phyloP scores from a whole-genome alignment of 202 grass and related monocot species.

The Zoysia matrella region DNA sequence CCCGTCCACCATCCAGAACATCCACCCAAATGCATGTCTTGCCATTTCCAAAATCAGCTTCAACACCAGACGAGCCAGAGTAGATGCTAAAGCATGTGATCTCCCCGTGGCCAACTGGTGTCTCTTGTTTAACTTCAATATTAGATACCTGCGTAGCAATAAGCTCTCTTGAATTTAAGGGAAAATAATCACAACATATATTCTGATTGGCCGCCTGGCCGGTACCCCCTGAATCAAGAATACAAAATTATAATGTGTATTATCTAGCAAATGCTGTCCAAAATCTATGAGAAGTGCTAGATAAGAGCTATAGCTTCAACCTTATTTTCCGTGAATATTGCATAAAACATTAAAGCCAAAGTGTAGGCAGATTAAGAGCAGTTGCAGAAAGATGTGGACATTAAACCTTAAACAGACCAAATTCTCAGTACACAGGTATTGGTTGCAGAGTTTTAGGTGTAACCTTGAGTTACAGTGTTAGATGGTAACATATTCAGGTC shows the following conservation, averaged over 20 bases:
- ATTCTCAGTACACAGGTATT: not conserved
- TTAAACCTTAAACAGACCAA: not conserved
- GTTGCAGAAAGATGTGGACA: slow-evolving; percentile 12
- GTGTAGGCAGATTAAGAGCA: not conserved
- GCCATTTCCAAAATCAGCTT: slow-evolving; percentile 94
- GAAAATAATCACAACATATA: slow-evolving; percentile 19
- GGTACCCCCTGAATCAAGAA: slow-evolving; percentile 13
- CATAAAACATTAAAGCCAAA: no score
- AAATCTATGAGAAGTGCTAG: no score
- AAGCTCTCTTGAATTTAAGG: not conserved
- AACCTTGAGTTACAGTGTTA: slow-evolving; percentile 6
- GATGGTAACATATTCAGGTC: not conserved
- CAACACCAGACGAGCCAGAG: slow-evolving; percentile 55
- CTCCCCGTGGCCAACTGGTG: slow-evolving; percentile 93
- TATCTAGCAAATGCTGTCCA: not conserved
- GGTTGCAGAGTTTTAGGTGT: not conserved
- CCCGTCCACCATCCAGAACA: slow-evolving; percentile 77
- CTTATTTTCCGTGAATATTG: no score
- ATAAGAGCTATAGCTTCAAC: no score
- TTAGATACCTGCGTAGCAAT: slow-evolving; percentile 76
- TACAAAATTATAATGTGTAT: slow-evolving; percentile 3
- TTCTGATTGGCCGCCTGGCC: not conserved
- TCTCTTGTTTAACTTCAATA: slow-evolving; percentile 93
- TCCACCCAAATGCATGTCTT: slow-evolving; percentile 99
- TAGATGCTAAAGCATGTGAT: slow-evolving; percentile 99